phyloP scores from a whole-genome alignment of 2,329 filamentous ascomycete species.

The Exophiala sp. region DNA sequence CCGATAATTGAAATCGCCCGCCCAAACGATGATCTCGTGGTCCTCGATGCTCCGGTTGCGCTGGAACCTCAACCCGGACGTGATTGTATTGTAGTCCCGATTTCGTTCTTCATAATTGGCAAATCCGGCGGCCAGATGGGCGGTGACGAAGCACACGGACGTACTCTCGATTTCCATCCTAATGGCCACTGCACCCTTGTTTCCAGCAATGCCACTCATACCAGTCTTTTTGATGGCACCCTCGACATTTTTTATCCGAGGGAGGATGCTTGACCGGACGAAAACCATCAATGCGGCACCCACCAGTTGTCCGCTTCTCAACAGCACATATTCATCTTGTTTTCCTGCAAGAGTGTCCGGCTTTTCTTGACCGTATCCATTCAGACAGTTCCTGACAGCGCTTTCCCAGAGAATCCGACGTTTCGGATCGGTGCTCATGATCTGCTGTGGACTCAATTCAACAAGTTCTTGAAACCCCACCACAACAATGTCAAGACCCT shows the following conservation, averaged over 20 bases:
- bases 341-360: slow-evolving; percentile 38
- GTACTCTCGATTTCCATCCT: slow-evolving; percentile 92
- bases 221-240: slow-evolving; percentile 87
- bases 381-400: slow-evolving; percentile 71
- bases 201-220: slow-evolving; percentile 93
- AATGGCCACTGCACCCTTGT: slow-evolving; percentile 96
- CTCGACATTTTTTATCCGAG: slow-evolving; percentile 90
- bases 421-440: slow-evolving; percentile 94
- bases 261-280: slow-evolving; percentile 69
- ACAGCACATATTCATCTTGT: slow-evolving; percentile 75
- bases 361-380: slow-evolving; percentile 56
- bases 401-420: slow-evolving; percentile 80
- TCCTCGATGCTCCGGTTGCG: slow-evolving; percentile 85
- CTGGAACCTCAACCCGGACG: slow-evolving; percentile 81
- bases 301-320: slow-evolving; percentile 89
- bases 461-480: slow-evolving; percentile 98
- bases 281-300: slow-evolving; percentile 90
- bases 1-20: slow-evolving; percentile 97
- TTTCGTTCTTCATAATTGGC: slow-evolving; percentile 96
- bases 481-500: slow-evolving; percentile 78
- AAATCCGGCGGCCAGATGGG: slow-evolving; percentile 92
- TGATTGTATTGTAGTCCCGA: slow-evolving; percentile 83
- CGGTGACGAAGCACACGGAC: slow-evolving; percentile 89
- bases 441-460: slow-evolving; percentile 94
- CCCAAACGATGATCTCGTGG: slow-evolving; percentile 86